Percentiles rank a stretch among this genome's conserved stretches.
These are phyloP conservation scores for Salix caprea DNA, from an alignment of 345 rosid genomes.

Conservation along the genomic window DNA sequence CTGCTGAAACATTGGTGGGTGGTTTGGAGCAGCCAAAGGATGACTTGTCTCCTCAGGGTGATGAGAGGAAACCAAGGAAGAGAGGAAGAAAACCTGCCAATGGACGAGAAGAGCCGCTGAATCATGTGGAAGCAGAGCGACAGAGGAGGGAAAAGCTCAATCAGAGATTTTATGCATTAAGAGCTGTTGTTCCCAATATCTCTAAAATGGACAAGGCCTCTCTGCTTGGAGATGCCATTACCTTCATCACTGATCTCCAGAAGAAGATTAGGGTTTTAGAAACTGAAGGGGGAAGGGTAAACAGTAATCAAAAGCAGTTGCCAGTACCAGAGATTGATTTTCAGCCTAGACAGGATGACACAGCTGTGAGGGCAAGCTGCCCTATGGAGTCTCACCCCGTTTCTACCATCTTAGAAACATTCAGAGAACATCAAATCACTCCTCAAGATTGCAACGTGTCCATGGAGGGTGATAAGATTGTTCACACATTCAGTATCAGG, in stretches of 20 bases:
- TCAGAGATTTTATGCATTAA: conserved; percentile 67
- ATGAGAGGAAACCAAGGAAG: conserved; percentile 88
- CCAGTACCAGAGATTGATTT: conserved; percentile 61
- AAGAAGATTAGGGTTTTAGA: conserved; percentile 53
- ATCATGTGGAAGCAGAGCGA: conserved; percentile 94
- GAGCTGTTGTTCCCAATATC: conserved; percentile 10
- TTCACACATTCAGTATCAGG: conserved; percentile 67
- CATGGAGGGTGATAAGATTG: conserved; percentile 52
- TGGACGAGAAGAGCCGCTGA: conserved; percentile 92
- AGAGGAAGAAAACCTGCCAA: conserved; percentile 97
- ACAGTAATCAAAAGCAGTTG: conserved; percentile 36
- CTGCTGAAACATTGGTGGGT: conserved; percentile 34
- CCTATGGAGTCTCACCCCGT: conserved; percentile 79
- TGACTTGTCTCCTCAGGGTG: conserved; percentile 48
- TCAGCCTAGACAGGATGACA: conserved; percentile 68
- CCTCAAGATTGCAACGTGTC: conserved; percentile 63
- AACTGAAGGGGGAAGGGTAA: conserved; percentile 62
- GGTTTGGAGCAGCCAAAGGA: conserved; percentile 58
- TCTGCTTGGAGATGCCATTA: conserved; percentile 8
- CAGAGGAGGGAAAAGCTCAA: conserved; percentile 96
- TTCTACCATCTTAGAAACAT: conserved; percentile 50
- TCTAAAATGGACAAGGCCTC: conserved; percentile 9
- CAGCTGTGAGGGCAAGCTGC: conserved; percentile 64
- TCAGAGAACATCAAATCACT: conserved; percentile 58
- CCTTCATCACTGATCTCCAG: conserved; percentile 8